Conservation (phyloP, 176 grass and related monocot genomes). For the Hordeum vulgare region MorexV3_pseudomolecules_assembly NC_058522.1:528894205-528894704, state of each 20-base stretch:
- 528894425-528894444: constrained; percentile 99
- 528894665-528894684: constrained; percentile 89
- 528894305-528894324: constrained; percentile 4
- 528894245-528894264: not conserved
- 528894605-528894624: constrained; percentile 45
- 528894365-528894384: constrained; percentile 8
- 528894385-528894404: constrained; percentile 68
- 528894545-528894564: not conserved
- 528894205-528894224: not conserved
- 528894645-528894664: constrained; percentile 94
- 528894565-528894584: not conserved
- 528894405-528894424: constrained; percentile 92
- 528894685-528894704: constrained; percentile 96
- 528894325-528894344: constrained; percentile 4
- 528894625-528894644: constrained; percentile 99
- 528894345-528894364: constrained; percentile 19
- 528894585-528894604: constrained; percentile 9
- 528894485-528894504: constrained; percentile 95
- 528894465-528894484: constrained; percentile 96
- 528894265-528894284: not conserved
- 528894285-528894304: not conserved
- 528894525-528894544: not conserved
- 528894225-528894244: not conserved
- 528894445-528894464: constrained; percentile 99
- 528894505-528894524: constrained; percentile 56